Evolutionary conservation across 768 basidiomycete species (phyloP), one percentile per base, ranked within the genome.

Genomic region (Pholiota microspora): DNA sequence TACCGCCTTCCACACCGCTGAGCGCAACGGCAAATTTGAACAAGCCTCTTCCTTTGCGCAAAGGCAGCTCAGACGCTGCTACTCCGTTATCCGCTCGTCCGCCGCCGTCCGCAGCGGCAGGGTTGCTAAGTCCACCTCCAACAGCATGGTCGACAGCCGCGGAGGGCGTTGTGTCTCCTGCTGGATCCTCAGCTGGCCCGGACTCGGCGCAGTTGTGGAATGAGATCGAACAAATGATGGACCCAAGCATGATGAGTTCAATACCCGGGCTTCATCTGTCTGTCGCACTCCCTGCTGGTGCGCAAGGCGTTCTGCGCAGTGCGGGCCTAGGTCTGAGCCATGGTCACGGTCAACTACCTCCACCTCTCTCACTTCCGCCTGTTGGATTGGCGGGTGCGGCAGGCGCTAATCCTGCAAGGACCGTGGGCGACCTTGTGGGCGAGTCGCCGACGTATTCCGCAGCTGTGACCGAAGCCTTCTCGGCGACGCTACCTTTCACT

Each of bases 171-270:
- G 47, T 57, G 27, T 60, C 59, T 3, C 59, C 62, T 21, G 55
- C 51, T n/a, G 59, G 54, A 3, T 63, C 64, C 2, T 63, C 62
- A 10, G 54, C 56, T 2, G 64, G 59, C 13, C 64, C 64, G 13
- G 64, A 66, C 29, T 62, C 61, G 8, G 66, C 62, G 13, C 62
- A 65, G 49, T 36, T 67, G 4, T 67, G 66, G 66, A 62, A 58
- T 13, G 64, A 67, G 55, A 67, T 67, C 44, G 64, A 64, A 51
- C 61, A 61, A 27, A 67, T 67, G 66, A 66, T 66, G 65, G 63
- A 66, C 59, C 61, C 62, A 1, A 52, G 60, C 7, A 64, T 66
- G 63, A 62, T 66, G 48, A 58, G 49, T 24, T 46, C 56, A 2
- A 61, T 67, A 23, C 64, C 66, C 7, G 66, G 64, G 2, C 42